Evolutionary conservation across 176 grass and related monocot species (phyloP), one percentile per base, ranked within the genome.

Genomic region (Calamus simplicifolius): DNA sequence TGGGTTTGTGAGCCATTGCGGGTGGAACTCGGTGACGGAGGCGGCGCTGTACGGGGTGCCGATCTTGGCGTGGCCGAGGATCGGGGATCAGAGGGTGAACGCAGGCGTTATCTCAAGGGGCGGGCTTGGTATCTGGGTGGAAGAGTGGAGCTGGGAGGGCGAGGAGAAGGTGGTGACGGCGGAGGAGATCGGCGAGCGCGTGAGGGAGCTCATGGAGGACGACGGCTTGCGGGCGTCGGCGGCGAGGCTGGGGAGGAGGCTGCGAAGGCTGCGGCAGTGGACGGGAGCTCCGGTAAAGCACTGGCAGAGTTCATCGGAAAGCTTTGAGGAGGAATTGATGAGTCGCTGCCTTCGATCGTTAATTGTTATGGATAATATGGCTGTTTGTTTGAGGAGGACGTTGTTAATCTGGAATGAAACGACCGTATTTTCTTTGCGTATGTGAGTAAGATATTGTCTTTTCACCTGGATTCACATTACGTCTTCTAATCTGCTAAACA

Each of bases 1-100:
- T 17, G 18, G 85, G 12, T 93, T 89, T 23, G 2, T 95, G 1
- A 95, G 86, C 77, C 90, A 95, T 54, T 58, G 75, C 48, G 82
- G 90, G 48, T 83, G 69, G 88, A 82, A 74, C 79, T 91, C 82
- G 3, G 72, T 74, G 51, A 77, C 74, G 0, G 90, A 95, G 72
- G 71, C 84, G 4, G 70, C 83, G 0, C 17, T 59, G 23, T 2
- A 59, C 31, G 80, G 89, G 6, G 80, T 93, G 57, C 72, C 67
- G 38, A 18, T 93, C 61, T 72, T 93, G 19, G 84, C 54, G 0
- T 93, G 84, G 89, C 73, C 89, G 2, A 49, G 31, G 23, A 0
- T 16, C 0, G 89, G 84, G 6, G 89, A 87, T 49, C 89, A 93
- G 13, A 69, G 80, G 5, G 43, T 87, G 48, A 84, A 75, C 27